Conservation (phyloP, 257 asterid species). For the Cynanchum wilfordii region DNA sequence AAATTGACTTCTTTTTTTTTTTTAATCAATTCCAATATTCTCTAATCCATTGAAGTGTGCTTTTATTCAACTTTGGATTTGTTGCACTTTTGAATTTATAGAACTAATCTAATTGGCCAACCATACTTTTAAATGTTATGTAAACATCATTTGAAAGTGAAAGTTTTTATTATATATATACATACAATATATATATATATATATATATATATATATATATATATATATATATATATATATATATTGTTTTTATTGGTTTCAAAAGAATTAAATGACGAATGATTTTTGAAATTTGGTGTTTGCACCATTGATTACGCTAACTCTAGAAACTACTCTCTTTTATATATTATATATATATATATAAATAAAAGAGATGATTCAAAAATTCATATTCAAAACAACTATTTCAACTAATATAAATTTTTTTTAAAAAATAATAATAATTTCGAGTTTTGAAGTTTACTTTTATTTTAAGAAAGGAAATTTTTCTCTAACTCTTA, state of each 20-base stretch:
- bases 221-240: too few relatives aligned
- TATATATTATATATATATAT: too few relatives aligned
- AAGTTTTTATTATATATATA: too few relatives aligned
- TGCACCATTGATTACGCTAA: neutral
- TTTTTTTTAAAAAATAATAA: too few relatives aligned
- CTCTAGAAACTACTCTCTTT: neutral
- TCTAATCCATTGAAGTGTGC: neutral
- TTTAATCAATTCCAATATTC: neutral
- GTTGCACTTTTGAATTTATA: slow-evolving; percentile 2
- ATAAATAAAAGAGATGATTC: too few relatives aligned
- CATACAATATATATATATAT: too few relatives aligned
- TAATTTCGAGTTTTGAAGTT: too few relatives aligned
- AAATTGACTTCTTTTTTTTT: neutral
- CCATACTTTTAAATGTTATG: neutral
- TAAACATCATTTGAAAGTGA: neutral
- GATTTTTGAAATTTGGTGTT: neutral
- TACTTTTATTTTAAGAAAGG: too few relatives aligned
- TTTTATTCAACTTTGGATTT: slow-evolving; percentile 4
- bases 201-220: neutral
- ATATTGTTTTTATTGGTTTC: neutral
- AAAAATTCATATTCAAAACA: too few relatives aligned
- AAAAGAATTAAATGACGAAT: neutral
- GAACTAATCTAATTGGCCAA: neutral
- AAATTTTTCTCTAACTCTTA: too few relatives aligned
- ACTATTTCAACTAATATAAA: too few relatives aligned